A percentile compares a stretch with the other conserved stretches of the same genome.
Evolutionary conservation across 1,284 basidiomycete genomes (phyloP).

Genomic region (Ustilago hordei): DNA sequence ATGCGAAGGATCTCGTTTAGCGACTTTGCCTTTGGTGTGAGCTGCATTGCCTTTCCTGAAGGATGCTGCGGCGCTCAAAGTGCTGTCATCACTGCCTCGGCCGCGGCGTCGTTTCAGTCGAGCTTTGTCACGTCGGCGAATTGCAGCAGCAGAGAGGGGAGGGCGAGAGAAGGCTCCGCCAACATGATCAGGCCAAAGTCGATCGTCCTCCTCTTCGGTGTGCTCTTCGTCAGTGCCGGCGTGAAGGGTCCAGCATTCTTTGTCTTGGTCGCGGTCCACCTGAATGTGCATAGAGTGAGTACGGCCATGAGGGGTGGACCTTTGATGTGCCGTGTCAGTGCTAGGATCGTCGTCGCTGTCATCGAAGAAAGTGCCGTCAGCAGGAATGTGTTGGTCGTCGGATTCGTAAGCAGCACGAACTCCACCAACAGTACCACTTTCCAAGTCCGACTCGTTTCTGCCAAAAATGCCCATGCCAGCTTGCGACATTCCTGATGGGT

Average conservation of each 20-base stretch:
- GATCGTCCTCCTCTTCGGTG: constrained; percentile 33
- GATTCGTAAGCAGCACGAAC: constrained; percentile 48
- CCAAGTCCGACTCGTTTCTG: constrained; percentile 49
- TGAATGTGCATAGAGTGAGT: neutral
- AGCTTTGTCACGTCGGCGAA: constrained; percentile 29
- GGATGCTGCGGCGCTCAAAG: constrained; percentile 18
- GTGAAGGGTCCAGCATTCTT: constrained; percentile 23
- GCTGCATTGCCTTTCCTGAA: constrained; percentile 8
- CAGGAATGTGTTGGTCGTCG: constrained; percentile 20
- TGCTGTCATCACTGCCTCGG: constrained; percentile 30
- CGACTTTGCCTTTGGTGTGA: constrained; percentile 28
- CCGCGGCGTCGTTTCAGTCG: constrained; percentile 33
- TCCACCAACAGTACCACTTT: constrained; percentile 57
- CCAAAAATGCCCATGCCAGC: constrained; percentile 55
- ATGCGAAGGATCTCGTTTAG: constrained; percentile 12
- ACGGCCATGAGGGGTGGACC: neutral
- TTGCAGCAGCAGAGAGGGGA: constrained; percentile 2
- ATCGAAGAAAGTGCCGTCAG: constrained; percentile 4
- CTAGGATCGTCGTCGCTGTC: constrained; percentile 12
- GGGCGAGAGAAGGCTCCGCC: constrained; percentile 57
- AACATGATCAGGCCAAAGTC: constrained; percentile 49
- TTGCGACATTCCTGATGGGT: constrained; percentile 8
- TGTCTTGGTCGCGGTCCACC: constrained; percentile 22
- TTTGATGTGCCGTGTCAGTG: neutral
- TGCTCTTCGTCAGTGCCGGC: constrained; percentile 30